Evolutionary conservation across 345 rosid genomes (phyloP).

Genomic region (Chamaenerion angustifolium): DNA sequence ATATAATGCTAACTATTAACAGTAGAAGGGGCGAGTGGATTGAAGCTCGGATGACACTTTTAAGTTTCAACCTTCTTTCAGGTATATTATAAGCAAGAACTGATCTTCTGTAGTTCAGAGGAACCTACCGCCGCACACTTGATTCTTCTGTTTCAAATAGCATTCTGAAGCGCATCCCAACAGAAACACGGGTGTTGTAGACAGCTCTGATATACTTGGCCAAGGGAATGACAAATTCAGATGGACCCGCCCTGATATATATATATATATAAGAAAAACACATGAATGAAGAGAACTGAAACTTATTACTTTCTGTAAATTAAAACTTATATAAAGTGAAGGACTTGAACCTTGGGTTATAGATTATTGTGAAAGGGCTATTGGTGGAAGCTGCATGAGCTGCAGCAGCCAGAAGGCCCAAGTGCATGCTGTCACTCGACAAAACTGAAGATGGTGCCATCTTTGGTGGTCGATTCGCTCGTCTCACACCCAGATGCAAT

Average conservation of each 20-base stretch:
- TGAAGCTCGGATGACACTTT: too few species aligned
- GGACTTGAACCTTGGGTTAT: constrained; percentile 22
- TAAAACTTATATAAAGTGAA: neutral
- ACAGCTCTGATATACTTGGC: constrained; percentile 32
- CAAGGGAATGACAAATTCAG: constrained; percentile 33
- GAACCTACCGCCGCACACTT: constrained; percentile 30
- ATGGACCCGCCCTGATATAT: constrained; percentile 30
- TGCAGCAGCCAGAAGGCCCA: constrained; percentile 45
- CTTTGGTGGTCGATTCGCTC: constrained; percentile 34
- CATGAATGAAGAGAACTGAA: neutral
- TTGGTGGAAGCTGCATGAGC: constrained; percentile 38
- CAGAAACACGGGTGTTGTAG: constrained; percentile 32
- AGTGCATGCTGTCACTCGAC: constrained; percentile 40
- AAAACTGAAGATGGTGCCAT: constrained; percentile 38
- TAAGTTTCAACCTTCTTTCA: too few species aligned
- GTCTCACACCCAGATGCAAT: constrained; percentile 31
- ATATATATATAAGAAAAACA: neutral
- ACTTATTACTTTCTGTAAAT: too few species aligned
- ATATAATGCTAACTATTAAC: too few species aligned
- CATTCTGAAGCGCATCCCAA: constrained; percentile 48
- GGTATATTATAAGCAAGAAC: too few species aligned
- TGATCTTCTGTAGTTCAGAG: too few species aligned
- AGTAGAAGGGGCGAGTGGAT: too few species aligned
- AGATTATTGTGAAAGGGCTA: constrained; percentile 38
- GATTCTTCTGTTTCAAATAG: constrained; percentile 43